These are phyloP conservation scores for Cinchona pubescens DNA, from an alignment of 257 asterid species.

Conservation along the genomic window DNA sequence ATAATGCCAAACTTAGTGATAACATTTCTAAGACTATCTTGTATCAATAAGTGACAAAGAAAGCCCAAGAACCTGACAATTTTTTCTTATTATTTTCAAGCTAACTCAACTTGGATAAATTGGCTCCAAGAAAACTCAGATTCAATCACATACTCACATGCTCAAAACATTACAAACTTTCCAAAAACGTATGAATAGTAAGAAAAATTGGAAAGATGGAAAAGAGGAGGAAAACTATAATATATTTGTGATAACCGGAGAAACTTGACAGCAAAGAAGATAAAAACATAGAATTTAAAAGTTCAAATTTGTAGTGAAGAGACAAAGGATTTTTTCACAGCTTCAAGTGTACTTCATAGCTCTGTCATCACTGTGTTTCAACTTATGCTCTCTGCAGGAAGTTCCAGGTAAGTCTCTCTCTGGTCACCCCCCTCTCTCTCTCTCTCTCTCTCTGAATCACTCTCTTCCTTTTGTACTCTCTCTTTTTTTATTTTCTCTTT, in stretches of 20 bases:
- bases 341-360: no score
- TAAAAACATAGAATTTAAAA: background rate
- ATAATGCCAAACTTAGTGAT: background rate
- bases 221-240: background rate
- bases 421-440: no score
- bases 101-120: background rate
- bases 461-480: no score
- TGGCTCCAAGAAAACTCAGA: background rate
- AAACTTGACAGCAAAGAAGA: background rate
- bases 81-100: background rate
- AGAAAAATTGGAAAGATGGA: background rate
- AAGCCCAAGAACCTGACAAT: constrained; percentile 1
- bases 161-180: background rate
- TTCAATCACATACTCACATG: background rate
- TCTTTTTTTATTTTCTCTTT: no score
- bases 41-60: background rate
- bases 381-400: no score
- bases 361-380: no score
- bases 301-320: background rate
- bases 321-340: background rate
- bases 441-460: no score
- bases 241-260: background rate
- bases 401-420: no score
- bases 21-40: background rate
- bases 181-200: background rate